Evolutionary conservation across 176 grass and related monocot species (phyloP).

Genomic region (Aegilops sharonensis): DNA sequence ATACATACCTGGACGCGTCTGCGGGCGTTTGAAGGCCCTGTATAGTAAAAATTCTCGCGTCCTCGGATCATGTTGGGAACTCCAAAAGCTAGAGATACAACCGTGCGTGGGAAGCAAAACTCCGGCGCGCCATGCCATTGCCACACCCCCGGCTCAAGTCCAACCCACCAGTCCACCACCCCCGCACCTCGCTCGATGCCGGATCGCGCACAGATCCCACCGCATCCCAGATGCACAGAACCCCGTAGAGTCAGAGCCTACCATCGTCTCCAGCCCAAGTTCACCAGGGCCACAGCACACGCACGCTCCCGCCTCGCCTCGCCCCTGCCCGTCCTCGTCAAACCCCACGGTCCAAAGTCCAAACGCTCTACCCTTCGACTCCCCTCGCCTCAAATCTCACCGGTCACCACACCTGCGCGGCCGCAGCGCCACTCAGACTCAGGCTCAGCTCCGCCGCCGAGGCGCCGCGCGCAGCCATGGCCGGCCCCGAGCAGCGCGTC

Average conservation of each 20-base stretch:
- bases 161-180: not conserved
- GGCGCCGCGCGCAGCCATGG: slow-evolving; percentile 44
- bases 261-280: not conserved
- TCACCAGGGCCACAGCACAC: not conserved
- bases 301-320: not conserved
- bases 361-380: not conserved
- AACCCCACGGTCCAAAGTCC: slow-evolving; percentile 26
- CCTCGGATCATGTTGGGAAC: no score
- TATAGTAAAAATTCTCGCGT: no score
- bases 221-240: not conserved
- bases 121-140: not conserved
- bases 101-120: not conserved
- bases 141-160: not conserved
- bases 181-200: not conserved
- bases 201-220: slow-evolving; percentile 22
- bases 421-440: not conserved
- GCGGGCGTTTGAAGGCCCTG: no score
- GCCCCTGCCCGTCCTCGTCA: slow-evolving; percentile 13
- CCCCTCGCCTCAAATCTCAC: slow-evolving; percentile 40
- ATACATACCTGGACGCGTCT: no score
- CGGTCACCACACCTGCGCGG: not conserved
- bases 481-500: slow-evolving; percentile 71
- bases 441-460: not conserved
- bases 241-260: not conserved
- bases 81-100: not conserved